These are phyloP conservation scores for Psilocybe azurescens DNA, from an alignment of 768 basidiomycete species.

Conservation along the genomic window DNA sequence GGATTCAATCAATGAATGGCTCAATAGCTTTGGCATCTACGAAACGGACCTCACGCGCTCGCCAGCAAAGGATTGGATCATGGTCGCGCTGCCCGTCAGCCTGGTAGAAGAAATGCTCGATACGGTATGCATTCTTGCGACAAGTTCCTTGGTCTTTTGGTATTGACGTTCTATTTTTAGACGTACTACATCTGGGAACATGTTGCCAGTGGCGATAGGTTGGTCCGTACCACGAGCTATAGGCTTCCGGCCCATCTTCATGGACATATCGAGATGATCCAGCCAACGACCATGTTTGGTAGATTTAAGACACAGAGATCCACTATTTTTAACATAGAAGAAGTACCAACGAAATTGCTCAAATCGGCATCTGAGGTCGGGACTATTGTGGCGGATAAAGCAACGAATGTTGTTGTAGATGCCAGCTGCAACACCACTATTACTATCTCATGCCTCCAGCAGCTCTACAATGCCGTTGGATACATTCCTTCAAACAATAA, in stretches of 20 bases:
- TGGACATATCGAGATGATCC: constrained; percentile 67
- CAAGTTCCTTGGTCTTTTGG: background rate
- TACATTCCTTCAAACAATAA: constrained; percentile 46
- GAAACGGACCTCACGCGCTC: constrained; percentile 56
- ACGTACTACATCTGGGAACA: constrained; percentile 70
- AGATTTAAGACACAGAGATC: constrained; percentile 34
- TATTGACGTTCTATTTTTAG: constrained; percentile 34
- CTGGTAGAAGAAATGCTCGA: constrained; percentile 74
- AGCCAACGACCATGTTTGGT: constrained; percentile 73
- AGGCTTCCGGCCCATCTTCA: constrained; percentile 65
- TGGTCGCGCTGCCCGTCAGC: constrained; percentile 57
- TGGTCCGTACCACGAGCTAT: constrained; percentile 73
- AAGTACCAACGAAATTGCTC: constrained; percentile 20
- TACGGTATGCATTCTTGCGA: constrained; percentile 49
- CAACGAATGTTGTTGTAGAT: constrained; percentile 45
- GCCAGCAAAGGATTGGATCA: constrained; percentile 74
- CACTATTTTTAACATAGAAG: constrained; percentile 33
- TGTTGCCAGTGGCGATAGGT: constrained; percentile 50
- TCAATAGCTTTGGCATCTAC: constrained; percentile 56
- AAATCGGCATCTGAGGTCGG: constrained; percentile 17
- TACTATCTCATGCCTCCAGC: constrained; percentile 57
- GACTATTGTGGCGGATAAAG: constrained; percentile 22
- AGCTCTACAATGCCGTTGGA: constrained; percentile 58
- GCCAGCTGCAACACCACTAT: constrained; percentile 53
- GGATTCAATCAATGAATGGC: constrained; percentile 63